phyloP scores from a whole-genome alignment of 345 rosid genomes.

The Nasturtium officinale region DNA sequence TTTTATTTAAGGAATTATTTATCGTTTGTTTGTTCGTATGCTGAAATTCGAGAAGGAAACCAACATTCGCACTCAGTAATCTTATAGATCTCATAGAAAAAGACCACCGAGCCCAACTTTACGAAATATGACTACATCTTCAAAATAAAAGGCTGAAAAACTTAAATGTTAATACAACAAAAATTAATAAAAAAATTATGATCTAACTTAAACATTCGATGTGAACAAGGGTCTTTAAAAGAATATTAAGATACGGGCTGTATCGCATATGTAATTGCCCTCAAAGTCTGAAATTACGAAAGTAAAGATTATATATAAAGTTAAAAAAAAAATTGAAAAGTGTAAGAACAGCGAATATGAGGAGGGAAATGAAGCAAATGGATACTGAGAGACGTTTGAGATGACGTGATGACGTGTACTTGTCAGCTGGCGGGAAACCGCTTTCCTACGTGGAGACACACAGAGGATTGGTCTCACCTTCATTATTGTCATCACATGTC shows the following conservation, averaged over 20 bases:
- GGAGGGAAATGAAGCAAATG: conserved; percentile 28
- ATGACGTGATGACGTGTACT: conserved; percentile 43
- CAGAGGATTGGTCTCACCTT: conserved; percentile 31
- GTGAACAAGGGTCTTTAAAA: background rate
- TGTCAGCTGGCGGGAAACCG: conserved; percentile 50
- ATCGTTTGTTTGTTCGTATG: background rate
- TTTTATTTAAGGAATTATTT: background rate
- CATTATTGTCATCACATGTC: background rate
- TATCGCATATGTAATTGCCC: background rate
- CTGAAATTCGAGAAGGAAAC: background rate
- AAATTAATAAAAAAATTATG: background rate
- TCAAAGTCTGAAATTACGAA: background rate
- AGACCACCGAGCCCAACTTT: background rate
- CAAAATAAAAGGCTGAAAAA: background rate
- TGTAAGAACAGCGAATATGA: conserved; percentile 13
- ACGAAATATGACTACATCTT: background rate
- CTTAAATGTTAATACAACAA: background rate
- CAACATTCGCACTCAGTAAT: conserved; percentile 18
- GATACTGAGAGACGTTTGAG: conserved; percentile 42
- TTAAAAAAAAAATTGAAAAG: background rate
- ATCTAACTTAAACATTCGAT: background rate
- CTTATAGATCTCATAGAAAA: conserved; percentile 7
- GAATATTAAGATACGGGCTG: background rate
- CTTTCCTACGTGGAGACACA: conserved; percentile 48
- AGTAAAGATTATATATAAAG: background rate